Conservation (phyloP, 192 early-diverging fungal species). For the Coemansia sp. region DNA sequence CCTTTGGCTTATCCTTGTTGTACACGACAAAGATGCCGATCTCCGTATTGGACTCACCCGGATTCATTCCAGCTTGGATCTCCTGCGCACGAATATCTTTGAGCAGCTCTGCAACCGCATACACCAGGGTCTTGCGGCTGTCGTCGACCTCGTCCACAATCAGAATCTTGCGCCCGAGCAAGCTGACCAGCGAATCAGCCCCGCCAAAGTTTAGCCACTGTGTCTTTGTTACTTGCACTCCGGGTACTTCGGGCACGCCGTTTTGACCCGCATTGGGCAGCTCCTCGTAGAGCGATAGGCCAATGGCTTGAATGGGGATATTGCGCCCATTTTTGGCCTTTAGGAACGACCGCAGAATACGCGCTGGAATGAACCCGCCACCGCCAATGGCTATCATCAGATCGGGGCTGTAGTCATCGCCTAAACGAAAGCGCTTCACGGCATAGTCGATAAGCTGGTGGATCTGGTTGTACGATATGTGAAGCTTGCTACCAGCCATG, state of each 20-base stretch:
- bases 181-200: constrained; percentile 57
- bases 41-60: constrained; percentile 51
- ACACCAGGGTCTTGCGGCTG: constrained; percentile 69
- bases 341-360: constrained; percentile 71
- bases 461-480: constrained; percentile 66
- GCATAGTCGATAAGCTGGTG: constrained; percentile 60
- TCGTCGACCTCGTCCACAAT: constrained; percentile 83
- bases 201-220: constrained; percentile 80
- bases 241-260: constrained; percentile 47
- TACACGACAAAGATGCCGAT: constrained; percentile 76
- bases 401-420: constrained; percentile 66
- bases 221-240: constrained; percentile 62
- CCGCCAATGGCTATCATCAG: constrained; percentile 75
- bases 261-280: constrained; percentile 44
- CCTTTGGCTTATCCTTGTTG: constrained; percentile 77
- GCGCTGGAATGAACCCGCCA: constrained; percentile 76
- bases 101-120: constrained; percentile 67
- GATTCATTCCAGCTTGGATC: constrained; percentile 35
- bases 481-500: constrained; percentile 56
- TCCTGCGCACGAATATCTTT: constrained; percentile 66
- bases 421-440: constrained; percentile 57
- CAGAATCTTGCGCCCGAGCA: constrained; percentile 68
- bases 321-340: constrained; percentile 65
- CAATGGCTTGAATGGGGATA: constrained; percentile 77
- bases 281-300: constrained; percentile 75